A percentile compares a stretch with the other conserved stretches of the same genome.
These are phyloP conservation scores for Vickermania spadyakhi DNA, from an alignment of 208 protist genomes.

Conservation along the genomic window DNA sequence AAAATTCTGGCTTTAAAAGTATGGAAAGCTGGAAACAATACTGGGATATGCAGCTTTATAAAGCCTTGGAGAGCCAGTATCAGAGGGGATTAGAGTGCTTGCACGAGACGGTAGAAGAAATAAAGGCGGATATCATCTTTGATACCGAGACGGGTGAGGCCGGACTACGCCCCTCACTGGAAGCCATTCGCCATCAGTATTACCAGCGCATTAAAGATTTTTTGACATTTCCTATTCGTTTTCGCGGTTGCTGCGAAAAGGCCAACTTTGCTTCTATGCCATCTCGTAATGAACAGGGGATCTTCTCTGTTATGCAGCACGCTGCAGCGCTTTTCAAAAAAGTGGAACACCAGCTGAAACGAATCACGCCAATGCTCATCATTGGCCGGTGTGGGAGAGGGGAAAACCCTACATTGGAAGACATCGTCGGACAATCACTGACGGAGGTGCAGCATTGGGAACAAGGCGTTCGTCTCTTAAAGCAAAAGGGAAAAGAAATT, in stretches of 20 bases:
- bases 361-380: conserved; percentile 84
- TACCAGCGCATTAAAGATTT: conserved; percentile 94
- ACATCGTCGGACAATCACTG: conserved; percentile 80
- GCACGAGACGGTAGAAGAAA: conserved; percentile 87
- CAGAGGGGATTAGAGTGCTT: conserved; percentile 88
- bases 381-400: conserved; percentile 80
- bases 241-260: conserved; percentile 82
- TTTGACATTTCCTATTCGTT: conserved; percentile 89
- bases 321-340: conserved; percentile 87
- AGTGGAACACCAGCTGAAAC: conserved; percentile 74
- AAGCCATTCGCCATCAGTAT: conserved; percentile 90
- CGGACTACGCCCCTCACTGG: conserved; percentile 80
- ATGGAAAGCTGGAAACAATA: conserved; percentile 92
- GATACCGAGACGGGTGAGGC: conserved; percentile 69
- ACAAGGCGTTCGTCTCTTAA: conserved; percentile 91
- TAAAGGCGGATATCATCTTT: conserved; percentile 90
- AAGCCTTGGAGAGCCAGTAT: conserved; percentile 95
- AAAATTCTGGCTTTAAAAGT: conserved; percentile 75
- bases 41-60: conserved; percentile 98
- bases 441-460: conserved; percentile 94
- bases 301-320: conserved; percentile 90
- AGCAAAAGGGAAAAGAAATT: conserved; percentile 93
- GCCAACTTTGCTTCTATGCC: conserved; percentile 84
- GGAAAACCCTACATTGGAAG: conserved; percentile 75
- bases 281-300: conserved; percentile 74